Percentiles rank a stretch among this genome's conserved stretches.
Evolutionary conservation across 2,329 filamentous ascomycete species (phyloP).

Genomic region (Canariomyces notabilis): DNA sequence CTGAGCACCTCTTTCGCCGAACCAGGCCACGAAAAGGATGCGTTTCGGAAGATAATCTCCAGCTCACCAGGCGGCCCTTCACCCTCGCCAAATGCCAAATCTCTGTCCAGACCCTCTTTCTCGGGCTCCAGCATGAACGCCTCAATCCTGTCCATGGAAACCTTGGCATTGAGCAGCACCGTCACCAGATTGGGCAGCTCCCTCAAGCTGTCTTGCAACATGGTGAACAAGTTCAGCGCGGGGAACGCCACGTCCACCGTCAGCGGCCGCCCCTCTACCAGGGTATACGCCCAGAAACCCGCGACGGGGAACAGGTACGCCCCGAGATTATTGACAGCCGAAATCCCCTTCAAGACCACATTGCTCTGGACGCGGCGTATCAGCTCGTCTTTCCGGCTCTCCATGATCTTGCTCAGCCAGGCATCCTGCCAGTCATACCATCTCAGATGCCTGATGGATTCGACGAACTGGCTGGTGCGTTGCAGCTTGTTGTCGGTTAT

Average conservation of each 20-base stretch:
- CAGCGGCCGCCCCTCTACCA: slow-evolving; percentile 61
- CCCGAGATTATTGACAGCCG: slow-evolving; percentile 64
- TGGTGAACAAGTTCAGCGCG: slow-evolving; percentile 71
- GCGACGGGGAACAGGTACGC: slow-evolving; percentile 73
- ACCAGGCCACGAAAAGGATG: slow-evolving; percentile 77
- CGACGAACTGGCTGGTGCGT: slow-evolving; percentile 78
- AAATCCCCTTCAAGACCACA: slow-evolving; percentile 58
- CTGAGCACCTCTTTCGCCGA: slow-evolving; percentile 48
- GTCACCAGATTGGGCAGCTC: slow-evolving; percentile 73
- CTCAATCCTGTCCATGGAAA: slow-evolving; percentile 77
- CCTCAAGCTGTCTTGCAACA: slow-evolving; percentile 68
- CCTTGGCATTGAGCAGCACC: slow-evolving; percentile 72
- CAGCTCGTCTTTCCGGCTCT: slow-evolving; percentile 63
- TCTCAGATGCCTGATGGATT: slow-evolving; percentile 72
- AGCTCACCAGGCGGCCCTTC: slow-evolving; percentile 24
- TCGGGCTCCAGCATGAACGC: slow-evolving; percentile 83
- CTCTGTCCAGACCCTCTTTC: slow-evolving; percentile 50
- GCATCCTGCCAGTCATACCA: slow-evolving; percentile 80
- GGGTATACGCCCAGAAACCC: slow-evolving; percentile 76
- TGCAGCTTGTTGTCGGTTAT: slow-evolving; percentile 76
- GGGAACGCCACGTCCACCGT: slow-evolving; percentile 82
- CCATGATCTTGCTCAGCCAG: slow-evolving; percentile 67
- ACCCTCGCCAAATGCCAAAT: slow-evolving; percentile 21
- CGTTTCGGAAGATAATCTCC: slow-evolving; percentile 53
- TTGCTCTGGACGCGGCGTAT: slow-evolving; percentile 59